Evolutionary conservation across 805 yeast genomes (phyloP), one percentile per base, ranked within the genome.

Genomic region (Wickerhamiella hasegawae): DNA sequence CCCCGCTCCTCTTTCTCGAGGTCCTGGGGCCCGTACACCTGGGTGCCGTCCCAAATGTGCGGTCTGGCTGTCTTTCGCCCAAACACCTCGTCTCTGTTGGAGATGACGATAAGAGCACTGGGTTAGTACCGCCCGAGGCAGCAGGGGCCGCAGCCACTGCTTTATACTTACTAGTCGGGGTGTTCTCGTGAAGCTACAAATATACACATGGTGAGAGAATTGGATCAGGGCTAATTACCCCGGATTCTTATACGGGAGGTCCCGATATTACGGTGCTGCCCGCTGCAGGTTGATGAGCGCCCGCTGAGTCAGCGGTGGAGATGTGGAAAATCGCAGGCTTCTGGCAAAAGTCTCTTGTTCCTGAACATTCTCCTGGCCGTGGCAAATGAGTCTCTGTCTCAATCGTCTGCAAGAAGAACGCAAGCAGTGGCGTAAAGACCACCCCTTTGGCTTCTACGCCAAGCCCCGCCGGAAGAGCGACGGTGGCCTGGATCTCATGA

Each of bases 381-480:
- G n/a, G n/a, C n/a, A n/a, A n/a, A 31, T 21, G 27, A 35, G 36
- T 40, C 68, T 83, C 40, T 76, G 92, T 54, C 63, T 75, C 44
- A 82, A 73, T 40, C 72, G 98, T 48, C 69, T 87, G 28, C 96
- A 85, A 52, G 94, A 84, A 57, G 98, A 87, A 55, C 76, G 98
- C 57, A 87, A 85, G 59, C 83, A 79, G 55, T 90, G 99, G 99
- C 73, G 99, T 47, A 87, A 83, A 55, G 95, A 84, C 55, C 99
- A 90, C 54, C 99, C 99, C 0, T 90, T 85, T 58, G 97, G 97
- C 5, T 90, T 90, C 58, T 85, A 61, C 46, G 99, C 99, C 26
- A 81, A 82, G 51, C 99, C 99, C 11, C 52, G 60, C 18, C 85
- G 80, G 54, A 63, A 66, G n/a, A 49, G 63, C 1, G 94, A 84